Percentiles rank a stretch among this genome's conserved stretches.
Evolutionary conservation across 2,329 filamentous ascomycete species (phyloP).

Genomic region (Botrytis paeoniae): DNA sequence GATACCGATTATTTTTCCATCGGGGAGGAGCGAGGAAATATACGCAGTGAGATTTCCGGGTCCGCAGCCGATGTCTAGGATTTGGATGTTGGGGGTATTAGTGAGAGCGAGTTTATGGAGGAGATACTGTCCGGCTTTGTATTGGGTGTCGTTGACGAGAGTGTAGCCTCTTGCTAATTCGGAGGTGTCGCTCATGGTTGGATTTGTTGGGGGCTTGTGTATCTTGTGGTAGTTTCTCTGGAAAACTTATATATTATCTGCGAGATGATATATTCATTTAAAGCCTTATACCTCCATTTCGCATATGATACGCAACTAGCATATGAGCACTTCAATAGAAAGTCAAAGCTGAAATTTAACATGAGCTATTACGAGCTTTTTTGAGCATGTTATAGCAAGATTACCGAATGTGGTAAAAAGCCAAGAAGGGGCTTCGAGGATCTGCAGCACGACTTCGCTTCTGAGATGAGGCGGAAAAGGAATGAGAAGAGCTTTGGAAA

Average conservation of each 20-base stretch:
- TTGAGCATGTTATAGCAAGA: neutral
- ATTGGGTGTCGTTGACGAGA: conserved; percentile 20
- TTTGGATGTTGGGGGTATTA: conserved; percentile 5
- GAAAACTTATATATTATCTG: neutral
- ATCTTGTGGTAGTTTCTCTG: too few relatives aligned
- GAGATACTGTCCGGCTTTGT: conserved; percentile 19
- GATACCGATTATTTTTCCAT: conserved; percentile 17
- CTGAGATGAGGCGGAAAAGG: neutral
- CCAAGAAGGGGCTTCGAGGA: neutral
- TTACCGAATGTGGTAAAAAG: too few relatives aligned
- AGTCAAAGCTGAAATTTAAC: too few relatives aligned
- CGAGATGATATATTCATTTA: neutral
- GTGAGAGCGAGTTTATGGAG: conserved; percentile 15
- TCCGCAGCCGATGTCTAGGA: conserved; percentile 40
- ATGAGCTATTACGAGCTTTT: neutral
- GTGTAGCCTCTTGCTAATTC: conserved; percentile 24
- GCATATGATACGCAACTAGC: neutral
- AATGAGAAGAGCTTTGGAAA: neutral
- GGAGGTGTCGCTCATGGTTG: conserved; percentile 22
- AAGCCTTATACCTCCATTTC: neutral
- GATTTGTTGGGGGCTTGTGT: accelerated
- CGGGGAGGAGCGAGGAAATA: conserved; percentile 6
- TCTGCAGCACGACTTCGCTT: neutral
- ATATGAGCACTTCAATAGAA: too few relatives aligned
- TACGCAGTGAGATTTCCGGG: conserved; percentile 37